Conservation (phyloP, 768 basidiomycete genomes). For the Coprinellus aureogranulatus region DNA sequence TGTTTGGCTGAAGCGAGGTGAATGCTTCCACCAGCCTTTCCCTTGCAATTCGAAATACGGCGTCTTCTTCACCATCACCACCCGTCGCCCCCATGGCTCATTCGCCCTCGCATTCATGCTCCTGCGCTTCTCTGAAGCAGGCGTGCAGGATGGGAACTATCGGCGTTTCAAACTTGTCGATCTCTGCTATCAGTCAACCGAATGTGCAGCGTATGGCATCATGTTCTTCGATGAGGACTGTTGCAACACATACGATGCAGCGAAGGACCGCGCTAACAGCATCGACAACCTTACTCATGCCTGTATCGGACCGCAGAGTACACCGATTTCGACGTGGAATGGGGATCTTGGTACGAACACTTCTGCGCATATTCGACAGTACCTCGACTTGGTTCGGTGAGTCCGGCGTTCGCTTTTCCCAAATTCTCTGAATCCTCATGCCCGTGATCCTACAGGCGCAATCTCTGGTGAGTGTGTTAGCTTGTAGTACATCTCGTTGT, state of each 20-base stretch:
- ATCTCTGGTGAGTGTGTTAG: too few relatives aligned
- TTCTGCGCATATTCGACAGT: too few relatives aligned
- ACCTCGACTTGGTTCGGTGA: too few relatives aligned
- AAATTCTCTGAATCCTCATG: too few relatives aligned
- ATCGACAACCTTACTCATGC: too few relatives aligned
- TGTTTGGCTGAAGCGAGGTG: not conserved
- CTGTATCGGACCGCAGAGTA: too few relatives aligned
- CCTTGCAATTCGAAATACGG: not conserved
- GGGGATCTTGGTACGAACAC: too few relatives aligned
- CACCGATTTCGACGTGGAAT: too few relatives aligned
- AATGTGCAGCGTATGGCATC: not conserved
- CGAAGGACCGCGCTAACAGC: not conserved
- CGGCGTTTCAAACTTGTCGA: not conserved
- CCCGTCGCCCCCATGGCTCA: not conserved
- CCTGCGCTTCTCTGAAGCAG: not conserved
- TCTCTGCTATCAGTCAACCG: not conserved
- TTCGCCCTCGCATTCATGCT: not conserved
- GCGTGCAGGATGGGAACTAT: not conserved
- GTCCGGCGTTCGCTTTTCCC: too few relatives aligned
- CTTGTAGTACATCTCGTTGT: too few relatives aligned
- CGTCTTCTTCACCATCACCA: not conserved
- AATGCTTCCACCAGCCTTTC: not conserved
- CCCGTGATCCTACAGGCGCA: too few relatives aligned
- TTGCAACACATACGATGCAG: not conserved
- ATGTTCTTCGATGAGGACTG: not conserved